These are phyloP conservation scores for Phenoliferia sp. DNA, from an alignment of 1,284 basidiomycete species.

Conservation along the genomic window DNA sequence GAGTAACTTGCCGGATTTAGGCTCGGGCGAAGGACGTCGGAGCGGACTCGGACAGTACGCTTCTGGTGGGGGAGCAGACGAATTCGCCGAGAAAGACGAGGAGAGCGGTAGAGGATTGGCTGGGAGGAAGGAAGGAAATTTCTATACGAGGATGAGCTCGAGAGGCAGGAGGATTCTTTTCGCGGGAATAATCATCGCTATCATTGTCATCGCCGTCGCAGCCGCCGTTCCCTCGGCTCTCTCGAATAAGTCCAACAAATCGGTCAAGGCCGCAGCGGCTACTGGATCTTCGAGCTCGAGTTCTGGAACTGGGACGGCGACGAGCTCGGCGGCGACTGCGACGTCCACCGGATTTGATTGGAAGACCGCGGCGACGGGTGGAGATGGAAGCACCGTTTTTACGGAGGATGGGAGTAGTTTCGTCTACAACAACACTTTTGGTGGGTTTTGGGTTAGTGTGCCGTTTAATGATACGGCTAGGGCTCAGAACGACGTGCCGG, in stretches of 20 bases:
- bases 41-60: no score
- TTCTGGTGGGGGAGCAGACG: no score
- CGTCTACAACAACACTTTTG: conserved; percentile 64
- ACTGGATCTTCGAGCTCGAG: no score
- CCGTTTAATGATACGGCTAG: conserved; percentile 71
- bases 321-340: conserved; percentile 11
- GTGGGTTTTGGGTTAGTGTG: conserved; percentile 49
- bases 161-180: no score
- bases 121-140: no score
- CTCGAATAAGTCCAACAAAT: conserved; percentile 25
- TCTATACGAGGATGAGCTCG: no score
- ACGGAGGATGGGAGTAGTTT: conserved; percentile 62
- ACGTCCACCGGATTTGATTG: conserved; percentile 38
- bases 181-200: conserved; percentile 33
- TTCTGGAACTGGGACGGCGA: neutral
- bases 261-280: no score
- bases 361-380: conserved; percentile 26
- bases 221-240: conserved; percentile 37
- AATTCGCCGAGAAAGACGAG: no score
- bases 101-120: no score
- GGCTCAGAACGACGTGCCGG: conserved; percentile 55
- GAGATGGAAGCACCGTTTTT: conserved; percentile 58
- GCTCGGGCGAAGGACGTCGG: no score
- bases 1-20: no score
- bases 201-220: conserved; percentile 42